Conservation (phyloP, 2,329 filamentous ascomycete genomes). For the Penicillium sp. region DNA sequence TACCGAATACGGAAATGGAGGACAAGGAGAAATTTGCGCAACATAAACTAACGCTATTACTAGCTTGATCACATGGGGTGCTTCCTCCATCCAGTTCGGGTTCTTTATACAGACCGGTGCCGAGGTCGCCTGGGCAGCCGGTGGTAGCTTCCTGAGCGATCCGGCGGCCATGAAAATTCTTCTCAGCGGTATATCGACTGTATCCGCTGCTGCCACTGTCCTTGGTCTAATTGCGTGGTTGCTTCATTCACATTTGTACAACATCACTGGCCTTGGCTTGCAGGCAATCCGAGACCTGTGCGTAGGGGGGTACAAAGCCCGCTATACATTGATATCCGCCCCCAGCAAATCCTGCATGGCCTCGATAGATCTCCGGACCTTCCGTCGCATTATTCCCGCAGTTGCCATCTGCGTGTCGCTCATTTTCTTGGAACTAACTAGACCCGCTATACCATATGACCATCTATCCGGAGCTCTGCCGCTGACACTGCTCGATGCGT, state of each 20-base stretch:
- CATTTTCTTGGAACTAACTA: slow-evolving; percentile 26
- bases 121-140: slow-evolving; percentile 40
- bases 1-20: background rate
- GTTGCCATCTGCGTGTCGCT: slow-evolving; percentile 26
- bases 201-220: slow-evolving; percentile 25
- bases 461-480: slow-evolving; percentile 39
- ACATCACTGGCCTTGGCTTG: slow-evolving; percentile 22
- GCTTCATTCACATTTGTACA: slow-evolving; percentile 30
- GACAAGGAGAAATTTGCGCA: background rate
- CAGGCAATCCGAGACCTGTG: slow-evolving; percentile 20
- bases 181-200: slow-evolving; percentile 33
- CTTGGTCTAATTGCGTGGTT: slow-evolving; percentile 30
- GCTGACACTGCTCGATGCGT: slow-evolving; percentile 34
- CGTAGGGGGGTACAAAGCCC: slow-evolving; percentile 14
- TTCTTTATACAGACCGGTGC: slow-evolving; percentile 42
- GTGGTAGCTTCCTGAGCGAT: slow-evolving; percentile 35
- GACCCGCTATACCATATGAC: slow-evolving; percentile 36
- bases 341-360: slow-evolving; percentile 20
- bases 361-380: slow-evolving; percentile 16
- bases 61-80: slow-evolving; percentile 31
- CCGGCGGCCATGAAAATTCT: slow-evolving; percentile 39
- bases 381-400: slow-evolving; percentile 19
- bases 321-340: slow-evolving; percentile 19
- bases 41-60: slow-evolving; percentile 1
- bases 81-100: slow-evolving; percentile 36